Conservation (phyloP, 352 stramenopile species). For the Pythium volutum region DNA sequence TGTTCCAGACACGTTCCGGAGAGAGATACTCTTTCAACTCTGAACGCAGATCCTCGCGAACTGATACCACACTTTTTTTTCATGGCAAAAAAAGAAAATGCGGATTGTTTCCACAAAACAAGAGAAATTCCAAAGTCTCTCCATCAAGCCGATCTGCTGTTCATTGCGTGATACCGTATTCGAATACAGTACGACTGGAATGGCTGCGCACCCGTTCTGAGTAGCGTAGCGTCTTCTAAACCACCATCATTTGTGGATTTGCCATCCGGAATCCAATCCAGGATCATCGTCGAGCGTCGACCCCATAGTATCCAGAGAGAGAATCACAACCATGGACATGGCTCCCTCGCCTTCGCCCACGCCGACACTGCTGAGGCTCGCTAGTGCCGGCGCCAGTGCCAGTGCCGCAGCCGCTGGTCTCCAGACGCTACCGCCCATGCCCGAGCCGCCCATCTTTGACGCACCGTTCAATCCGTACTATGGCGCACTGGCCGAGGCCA, state of each 20-base stretch:
- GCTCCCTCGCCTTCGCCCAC: not conserved
- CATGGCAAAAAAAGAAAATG: not conserved
- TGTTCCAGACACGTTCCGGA: not conserved
- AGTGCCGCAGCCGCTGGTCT: not conserved
- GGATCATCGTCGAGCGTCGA: not conserved
- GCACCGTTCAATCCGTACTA: conserved; percentile 27
- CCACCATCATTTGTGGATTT: not conserved
- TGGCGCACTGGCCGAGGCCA: conserved; percentile 17
- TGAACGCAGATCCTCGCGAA: too few relatives aligned
- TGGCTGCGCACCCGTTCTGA: not conserved
- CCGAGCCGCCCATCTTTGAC: conserved; percentile 26
- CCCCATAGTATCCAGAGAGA: not conserved
- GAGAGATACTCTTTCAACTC: too few relatives aligned
- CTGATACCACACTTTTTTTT: too few relatives aligned
- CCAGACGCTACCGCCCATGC: conserved; percentile 18
- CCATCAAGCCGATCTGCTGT: too few relatives aligned
- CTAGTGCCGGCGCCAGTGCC: conserved; percentile 1
- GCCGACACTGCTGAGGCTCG: not conserved
- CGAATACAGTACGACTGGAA: too few relatives aligned
- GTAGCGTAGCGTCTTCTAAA: not conserved
- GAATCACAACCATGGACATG: not conserved
- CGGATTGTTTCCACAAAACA: not conserved
- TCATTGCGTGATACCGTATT: too few relatives aligned
- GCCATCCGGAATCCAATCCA: not conserved
- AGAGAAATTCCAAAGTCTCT: too few relatives aligned